Evolutionary conservation across 2,329 filamentous ascomycete species (phyloP).

Genomic region (Beauveria bassiana): DNA sequence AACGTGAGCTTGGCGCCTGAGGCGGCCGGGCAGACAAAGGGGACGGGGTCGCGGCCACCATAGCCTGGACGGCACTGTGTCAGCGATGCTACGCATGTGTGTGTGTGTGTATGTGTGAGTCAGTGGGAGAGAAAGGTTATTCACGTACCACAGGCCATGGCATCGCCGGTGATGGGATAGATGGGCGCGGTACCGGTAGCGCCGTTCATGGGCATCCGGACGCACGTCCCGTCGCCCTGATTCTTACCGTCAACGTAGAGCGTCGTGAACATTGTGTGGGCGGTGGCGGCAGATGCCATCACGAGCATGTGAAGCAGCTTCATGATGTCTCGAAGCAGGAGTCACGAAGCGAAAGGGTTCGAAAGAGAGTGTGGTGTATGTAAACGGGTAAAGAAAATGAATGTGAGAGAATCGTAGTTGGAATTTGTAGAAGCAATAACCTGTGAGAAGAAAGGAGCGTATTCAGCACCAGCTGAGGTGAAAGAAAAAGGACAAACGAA

Average conservation of each 20-base stretch:
- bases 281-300: conserved; percentile 32
- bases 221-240: conserved; percentile 64
- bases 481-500: background rate
- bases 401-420: no score
- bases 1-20: conserved; percentile 55
- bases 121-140: background rate
- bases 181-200: conserved; percentile 50
- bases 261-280: conserved; percentile 58
- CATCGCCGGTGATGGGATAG: conserved; percentile 44
- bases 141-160: conserved; percentile 63
- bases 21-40: conserved; percentile 39
- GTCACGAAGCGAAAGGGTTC: no score
- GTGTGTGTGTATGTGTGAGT: background rate
- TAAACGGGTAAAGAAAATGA: no score
- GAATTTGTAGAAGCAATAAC: no score
- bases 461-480: background rate
- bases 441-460: background rate
- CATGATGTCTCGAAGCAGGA: conserved; percentile 24
- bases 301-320: conserved; percentile 25
- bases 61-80: conserved; percentile 27
- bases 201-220: conserved; percentile 55
- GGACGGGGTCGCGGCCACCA: conserved; percentile 36
- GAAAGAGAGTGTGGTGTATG: no score
- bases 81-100: background rate
- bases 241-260: conserved; percentile 53